Evolutionary conservation across 2,329 filamentous ascomycete genomes (phyloP).

Genomic region (Alternaria conjuncta): DNA sequence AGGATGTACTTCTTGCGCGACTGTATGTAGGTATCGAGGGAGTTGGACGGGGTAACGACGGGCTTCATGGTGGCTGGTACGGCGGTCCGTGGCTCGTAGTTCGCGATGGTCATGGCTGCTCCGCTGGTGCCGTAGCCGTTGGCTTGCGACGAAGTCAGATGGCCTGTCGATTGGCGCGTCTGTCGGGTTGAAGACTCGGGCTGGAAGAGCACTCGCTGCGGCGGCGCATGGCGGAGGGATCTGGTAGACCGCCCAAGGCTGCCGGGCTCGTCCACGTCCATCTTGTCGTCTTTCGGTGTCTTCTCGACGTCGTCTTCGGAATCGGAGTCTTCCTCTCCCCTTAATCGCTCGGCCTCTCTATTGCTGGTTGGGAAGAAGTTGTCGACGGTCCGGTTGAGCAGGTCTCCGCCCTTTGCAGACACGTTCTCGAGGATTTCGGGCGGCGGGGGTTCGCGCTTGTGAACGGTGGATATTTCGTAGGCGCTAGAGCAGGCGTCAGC

Average conservation of each 20-base stretch:
- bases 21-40: conserved; percentile 70
- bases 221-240: conserved; percentile 78
- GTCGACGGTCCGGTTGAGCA: conserved; percentile 79
- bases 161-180: conserved; percentile 60
- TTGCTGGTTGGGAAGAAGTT: conserved; percentile 67
- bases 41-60: conserved; percentile 76
- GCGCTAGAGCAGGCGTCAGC: conserved; percentile 55
- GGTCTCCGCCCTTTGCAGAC: conserved; percentile 78
- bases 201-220: conserved; percentile 83
- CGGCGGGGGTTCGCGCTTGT: conserved; percentile 81
- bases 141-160: conserved; percentile 52
- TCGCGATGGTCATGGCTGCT: conserved; percentile 65
- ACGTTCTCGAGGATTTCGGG: conserved; percentile 84
- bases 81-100: conserved; percentile 71
- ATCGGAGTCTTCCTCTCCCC: conserved; percentile 62
- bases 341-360: conserved; percentile 55
- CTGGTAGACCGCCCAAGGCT: conserved; percentile 50
- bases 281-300: conserved; percentile 60
- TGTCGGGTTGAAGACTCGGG: conserved; percentile 75
- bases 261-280: conserved; percentile 58
- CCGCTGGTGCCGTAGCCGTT: conserved; percentile 48
- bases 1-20: conserved; percentile 61
- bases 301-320: conserved; percentile 48
- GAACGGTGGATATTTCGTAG: conserved; percentile 81
- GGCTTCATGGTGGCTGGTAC: conserved; percentile 72